Conservation (phyloP, 345 rosid species). For the Aegle marmelos region DNA sequence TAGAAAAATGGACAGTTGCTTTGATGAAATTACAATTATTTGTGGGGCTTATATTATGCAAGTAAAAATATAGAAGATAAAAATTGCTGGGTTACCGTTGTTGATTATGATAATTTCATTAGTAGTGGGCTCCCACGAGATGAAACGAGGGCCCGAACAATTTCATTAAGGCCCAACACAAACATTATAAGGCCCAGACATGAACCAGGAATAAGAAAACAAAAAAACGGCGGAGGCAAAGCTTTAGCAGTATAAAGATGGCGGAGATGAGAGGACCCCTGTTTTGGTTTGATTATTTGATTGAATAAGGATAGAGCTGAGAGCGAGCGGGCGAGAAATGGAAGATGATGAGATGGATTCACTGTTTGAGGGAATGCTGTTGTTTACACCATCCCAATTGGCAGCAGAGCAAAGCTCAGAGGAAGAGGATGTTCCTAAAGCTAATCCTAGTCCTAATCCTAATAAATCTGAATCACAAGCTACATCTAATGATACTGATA, state of each 20-base stretch:
- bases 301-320: neutral
- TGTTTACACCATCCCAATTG: conserved; percentile 58
- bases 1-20: too few relatives aligned
- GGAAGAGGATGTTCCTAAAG: neutral
- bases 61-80: too few relatives aligned
- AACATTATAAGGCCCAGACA: too few relatives aligned
- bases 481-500: conserved; percentile 9
- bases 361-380: conserved; percentile 85
- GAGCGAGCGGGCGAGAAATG: conserved; percentile 23
- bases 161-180: too few relatives aligned
- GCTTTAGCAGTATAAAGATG: neutral
- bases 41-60: too few relatives aligned
- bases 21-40: too few relatives aligned
- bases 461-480: neutral
- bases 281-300: neutral
- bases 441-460: neutral
- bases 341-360: conserved; percentile 63
- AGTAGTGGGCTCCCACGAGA: too few relatives aligned
- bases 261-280: neutral
- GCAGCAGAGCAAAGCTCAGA: neutral
- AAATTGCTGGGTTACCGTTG: too few relatives aligned
- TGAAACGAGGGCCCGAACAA: too few relatives aligned
- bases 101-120: too few relatives aligned
- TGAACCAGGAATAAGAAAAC: too few relatives aligned
- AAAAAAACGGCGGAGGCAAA: neutral